phyloP scores from a whole-genome alignment of 176 grass and related monocot species.

The Chloris gayana region DNA sequence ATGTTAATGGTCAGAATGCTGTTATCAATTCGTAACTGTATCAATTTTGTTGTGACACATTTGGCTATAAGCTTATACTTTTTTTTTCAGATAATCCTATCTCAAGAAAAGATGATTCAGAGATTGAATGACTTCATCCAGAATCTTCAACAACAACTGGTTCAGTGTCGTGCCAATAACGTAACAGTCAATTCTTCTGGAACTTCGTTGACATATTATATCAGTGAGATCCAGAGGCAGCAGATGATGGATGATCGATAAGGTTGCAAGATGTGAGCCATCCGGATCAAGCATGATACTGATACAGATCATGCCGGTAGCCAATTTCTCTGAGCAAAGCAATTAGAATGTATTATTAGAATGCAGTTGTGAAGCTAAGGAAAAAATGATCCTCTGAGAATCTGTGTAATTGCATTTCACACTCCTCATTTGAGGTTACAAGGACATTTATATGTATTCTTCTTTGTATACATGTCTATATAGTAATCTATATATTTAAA shows the following conservation, averaged over 20 bases:
- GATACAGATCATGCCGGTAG: background rate
- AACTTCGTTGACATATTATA: conserved; percentile 51
- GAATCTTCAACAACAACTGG: conserved; percentile 71
- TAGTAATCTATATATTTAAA: background rate
- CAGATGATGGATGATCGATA: conserved; percentile 65
- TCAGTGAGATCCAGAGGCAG: conserved; percentile 64
- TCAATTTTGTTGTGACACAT: background rate
- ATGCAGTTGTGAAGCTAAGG: conserved; percentile 13
- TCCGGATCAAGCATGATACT: background rate
- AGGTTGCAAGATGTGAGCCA: background rate
- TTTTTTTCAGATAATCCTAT: conserved; percentile 73
- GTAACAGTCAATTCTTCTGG: conserved; percentile 39
- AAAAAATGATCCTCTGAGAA: background rate
- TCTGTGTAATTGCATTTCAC: background rate
- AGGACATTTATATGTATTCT: conserved; percentile 11
- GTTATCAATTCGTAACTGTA: background rate
- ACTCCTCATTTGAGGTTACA: background rate
- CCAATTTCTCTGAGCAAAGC: conserved; percentile 25
- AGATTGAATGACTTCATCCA: conserved; percentile 68
- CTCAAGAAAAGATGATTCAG: conserved; percentile 92
- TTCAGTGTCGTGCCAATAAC: conserved; percentile 67
- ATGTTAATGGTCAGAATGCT: conserved; percentile 14
- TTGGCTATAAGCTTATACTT: conserved; percentile 20
- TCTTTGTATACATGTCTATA: conserved; percentile 24
- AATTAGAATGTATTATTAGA: conserved; percentile 33